Conservation (phyloP, 257 asterid species). For the Nicotiana knightiana region DNA sequence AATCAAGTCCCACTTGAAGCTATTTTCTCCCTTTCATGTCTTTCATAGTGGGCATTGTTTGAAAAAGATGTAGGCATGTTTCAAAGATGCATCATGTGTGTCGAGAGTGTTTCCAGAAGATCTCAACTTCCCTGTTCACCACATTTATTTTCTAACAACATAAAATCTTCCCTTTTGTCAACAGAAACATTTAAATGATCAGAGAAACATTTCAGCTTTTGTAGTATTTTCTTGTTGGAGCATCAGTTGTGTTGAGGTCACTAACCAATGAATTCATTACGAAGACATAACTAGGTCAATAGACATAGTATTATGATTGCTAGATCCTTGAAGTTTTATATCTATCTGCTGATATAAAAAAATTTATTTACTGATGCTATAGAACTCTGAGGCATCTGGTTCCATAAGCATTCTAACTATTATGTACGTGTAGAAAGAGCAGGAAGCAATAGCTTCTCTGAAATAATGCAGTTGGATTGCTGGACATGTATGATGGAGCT, state of each 20-base stretch:
- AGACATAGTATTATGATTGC: background rate
- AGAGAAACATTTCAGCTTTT: background rate
- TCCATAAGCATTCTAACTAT: background rate
- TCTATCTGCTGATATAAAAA: background rate
- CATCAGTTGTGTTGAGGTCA: background rate
- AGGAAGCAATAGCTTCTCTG: background rate
- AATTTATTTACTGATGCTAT: background rate
- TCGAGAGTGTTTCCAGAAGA: background rate
- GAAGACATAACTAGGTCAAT: background rate
- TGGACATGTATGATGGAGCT: background rate
- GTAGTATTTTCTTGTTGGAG: background rate
- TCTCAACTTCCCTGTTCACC: background rate
- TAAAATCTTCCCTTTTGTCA: background rate
- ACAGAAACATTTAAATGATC: too few relatives aligned
- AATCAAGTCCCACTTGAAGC: background rate
- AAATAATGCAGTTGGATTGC: background rate
- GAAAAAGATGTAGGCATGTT: background rate
- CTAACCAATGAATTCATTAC: too few relatives aligned
- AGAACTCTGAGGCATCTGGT: background rate
- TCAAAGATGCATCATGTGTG: background rate
- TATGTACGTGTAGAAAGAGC: background rate
- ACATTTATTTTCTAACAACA: too few relatives aligned
- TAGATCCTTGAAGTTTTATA: background rate
- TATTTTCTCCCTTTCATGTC: background rate
- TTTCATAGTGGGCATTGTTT: background rate